phyloP scores from a whole-genome alignment of 169 alveolate species.

The Plasmodium vivax region DNA sequence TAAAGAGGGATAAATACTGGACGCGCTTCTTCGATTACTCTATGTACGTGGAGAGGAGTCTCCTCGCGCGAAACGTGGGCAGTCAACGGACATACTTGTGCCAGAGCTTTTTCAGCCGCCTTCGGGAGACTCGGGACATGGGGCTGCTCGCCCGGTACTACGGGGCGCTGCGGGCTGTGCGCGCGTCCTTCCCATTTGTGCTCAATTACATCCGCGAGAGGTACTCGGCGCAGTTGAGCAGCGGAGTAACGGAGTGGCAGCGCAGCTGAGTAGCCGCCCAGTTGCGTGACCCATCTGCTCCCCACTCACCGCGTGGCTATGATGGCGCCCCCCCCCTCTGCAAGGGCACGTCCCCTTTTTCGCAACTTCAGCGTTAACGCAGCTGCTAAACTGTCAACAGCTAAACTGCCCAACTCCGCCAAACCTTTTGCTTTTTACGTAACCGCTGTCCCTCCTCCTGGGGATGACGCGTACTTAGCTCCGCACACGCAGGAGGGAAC shows the following conservation, averaged over 20 bases:
- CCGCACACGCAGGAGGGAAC: neutral
- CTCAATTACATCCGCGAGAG: constrained; percentile 17
- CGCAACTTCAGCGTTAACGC: neutral
- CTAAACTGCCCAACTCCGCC: neutral
- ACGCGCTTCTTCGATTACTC: constrained; percentile 51
- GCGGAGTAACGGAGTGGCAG: neutral
- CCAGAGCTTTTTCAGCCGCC: neutral
- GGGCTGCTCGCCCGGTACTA: neutral
- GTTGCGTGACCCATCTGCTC: neutral
- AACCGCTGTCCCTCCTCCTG: neutral
- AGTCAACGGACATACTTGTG: constrained; percentile 3
- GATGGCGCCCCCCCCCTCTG: neutral
- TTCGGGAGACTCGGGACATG: neutral
- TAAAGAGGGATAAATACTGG: constrained; percentile 36
- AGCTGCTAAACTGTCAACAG: neutral
- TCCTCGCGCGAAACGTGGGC: constrained; percentile 3
- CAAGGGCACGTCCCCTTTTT: neutral
- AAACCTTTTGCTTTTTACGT: neutral
- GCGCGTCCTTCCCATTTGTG: neutral
- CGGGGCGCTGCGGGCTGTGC: neutral
- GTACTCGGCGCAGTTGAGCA: neutral
- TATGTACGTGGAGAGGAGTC: constrained; percentile 10
- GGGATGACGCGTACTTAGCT: neutral
- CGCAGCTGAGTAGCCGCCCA: neutral
- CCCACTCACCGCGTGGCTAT: neutral